Percentiles rank a stretch among this genome's conserved stretches.
These are phyloP conservation scores for Penicillium parvum DNA, from an alignment of 495 filamentous ascomycete species.

Conservation along the genomic window DNA sequence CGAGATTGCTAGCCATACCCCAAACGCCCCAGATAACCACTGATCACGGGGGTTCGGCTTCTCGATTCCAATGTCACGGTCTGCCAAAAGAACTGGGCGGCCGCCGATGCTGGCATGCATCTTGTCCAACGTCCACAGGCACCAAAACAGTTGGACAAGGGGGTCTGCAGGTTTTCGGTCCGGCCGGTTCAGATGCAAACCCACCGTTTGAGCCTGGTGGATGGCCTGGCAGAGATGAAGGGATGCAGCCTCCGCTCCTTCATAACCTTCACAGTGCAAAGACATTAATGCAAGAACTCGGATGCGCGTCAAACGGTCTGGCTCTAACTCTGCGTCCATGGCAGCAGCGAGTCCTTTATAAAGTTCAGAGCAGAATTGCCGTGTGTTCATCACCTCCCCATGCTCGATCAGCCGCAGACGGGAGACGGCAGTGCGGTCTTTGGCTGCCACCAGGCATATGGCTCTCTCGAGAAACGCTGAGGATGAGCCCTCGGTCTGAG, in stretches of 20 bases:
- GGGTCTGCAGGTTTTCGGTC: constrained; percentile 30
- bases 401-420: constrained; percentile 29
- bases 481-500: constrained; percentile 17
- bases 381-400: constrained; percentile 22
- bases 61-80: constrained; percentile 54
- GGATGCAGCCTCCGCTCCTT: constrained; percentile 44
- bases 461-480: constrained; percentile 40
- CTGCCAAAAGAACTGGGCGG: constrained; percentile 60
- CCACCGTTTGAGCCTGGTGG: constrained; percentile 62
- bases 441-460: constrained; percentile 45
- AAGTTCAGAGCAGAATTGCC: constrained; percentile 36
- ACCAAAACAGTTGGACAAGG: constrained; percentile 59
- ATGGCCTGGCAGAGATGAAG: constrained; percentile 44
- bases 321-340: constrained; percentile 38
- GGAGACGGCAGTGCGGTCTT: constrained; percentile 30
- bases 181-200: constrained; percentile 54
- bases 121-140: constrained; percentile 64
- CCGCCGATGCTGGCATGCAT: constrained; percentile 60
- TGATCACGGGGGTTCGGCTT: constrained; percentile 16
- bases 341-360: constrained; percentile 36
- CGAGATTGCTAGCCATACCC: constrained; percentile 49
- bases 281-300: constrained; percentile 44
- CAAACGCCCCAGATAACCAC: constrained; percentile 35
- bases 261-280: constrained; percentile 40
- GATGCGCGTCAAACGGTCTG: constrained; percentile 42